Percentiles rank a stretch among this genome's conserved stretches.
Conservation (phyloP, 345 rosid genomes). For the Heritiera fomes region DNA sequence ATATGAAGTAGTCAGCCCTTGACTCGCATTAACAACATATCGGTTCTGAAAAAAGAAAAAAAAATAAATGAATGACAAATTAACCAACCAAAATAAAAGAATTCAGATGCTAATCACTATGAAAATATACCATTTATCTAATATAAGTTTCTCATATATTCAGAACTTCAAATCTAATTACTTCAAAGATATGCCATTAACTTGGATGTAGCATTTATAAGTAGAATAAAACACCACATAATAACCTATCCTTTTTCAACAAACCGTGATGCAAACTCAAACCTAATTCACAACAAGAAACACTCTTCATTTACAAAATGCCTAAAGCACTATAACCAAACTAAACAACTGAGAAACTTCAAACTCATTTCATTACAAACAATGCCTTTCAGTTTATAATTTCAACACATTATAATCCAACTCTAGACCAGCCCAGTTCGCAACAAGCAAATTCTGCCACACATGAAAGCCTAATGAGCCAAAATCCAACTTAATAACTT, state of each 20-base stretch:
- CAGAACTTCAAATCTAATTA: neutral
- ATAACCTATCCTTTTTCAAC: neutral
- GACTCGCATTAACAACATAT: conserved; percentile 61
- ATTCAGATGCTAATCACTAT: neutral
- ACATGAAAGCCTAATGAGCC: neutral
- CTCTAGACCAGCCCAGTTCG: neutral
- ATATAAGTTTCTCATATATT: neutral
- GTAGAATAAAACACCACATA: neutral
- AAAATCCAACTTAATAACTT: neutral
- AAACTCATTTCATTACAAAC: neutral
- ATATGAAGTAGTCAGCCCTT: conserved; percentile 56
- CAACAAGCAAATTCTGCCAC: neutral
- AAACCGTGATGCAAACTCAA: neutral
- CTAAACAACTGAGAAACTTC: neutral
- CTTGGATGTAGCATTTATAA: neutral
- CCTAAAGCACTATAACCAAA: neutral
- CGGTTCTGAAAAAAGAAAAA: conserved; percentile 42
- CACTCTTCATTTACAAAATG: neutral
- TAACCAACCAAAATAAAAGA: conserved; percentile 3
- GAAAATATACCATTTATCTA: neutral
- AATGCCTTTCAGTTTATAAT: neutral
- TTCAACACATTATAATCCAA: neutral
- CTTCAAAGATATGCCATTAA: neutral
- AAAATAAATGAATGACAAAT: conserved; percentile 8
- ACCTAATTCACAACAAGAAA: neutral